A percentile compares a stretch with the other conserved stretches of the same genome.
These are phyloP conservation scores for Ogataea henricii DNA, from an alignment of 805 yeast genomes.

Conservation along the genomic window DNA sequence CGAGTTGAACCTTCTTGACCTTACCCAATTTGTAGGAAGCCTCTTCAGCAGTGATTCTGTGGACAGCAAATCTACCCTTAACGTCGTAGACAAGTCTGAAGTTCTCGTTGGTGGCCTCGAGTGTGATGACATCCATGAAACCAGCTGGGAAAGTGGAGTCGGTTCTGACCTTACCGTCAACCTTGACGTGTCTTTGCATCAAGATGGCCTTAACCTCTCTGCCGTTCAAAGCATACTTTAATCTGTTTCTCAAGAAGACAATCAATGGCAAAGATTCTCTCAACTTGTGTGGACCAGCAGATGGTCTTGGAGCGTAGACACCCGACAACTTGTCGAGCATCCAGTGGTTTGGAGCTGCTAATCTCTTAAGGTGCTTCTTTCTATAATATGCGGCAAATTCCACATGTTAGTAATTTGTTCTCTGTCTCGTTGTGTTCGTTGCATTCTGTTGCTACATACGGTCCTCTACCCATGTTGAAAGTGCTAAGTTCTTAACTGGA, in stretches of 20 bases:
- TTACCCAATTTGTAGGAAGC: slow-evolving; percentile 97
- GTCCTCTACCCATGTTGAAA: slow-evolving; percentile 75
- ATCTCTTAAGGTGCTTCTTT: slow-evolving; percentile 99
- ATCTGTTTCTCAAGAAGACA: slow-evolving; percentile 96
- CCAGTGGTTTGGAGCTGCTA: slow-evolving; percentile 99
- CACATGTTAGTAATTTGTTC: slow-evolving; percentile 1
- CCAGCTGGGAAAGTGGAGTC: slow-evolving; percentile 99
- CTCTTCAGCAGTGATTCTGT: slow-evolving; percentile 99
- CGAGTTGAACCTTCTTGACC: slow-evolving; percentile 97
- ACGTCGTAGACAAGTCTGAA: slow-evolving; percentile 98
- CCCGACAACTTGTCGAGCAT: slow-evolving; percentile 99
- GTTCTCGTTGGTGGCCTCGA: slow-evolving; percentile 99
- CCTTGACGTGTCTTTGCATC: slow-evolving; percentile 98
- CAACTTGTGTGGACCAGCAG: slow-evolving; percentile 99
- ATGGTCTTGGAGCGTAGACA: slow-evolving; percentile 99
- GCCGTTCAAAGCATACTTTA: slow-evolving; percentile 98
- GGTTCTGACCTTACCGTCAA: slow-evolving; percentile 99
- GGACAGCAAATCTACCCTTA: slow-evolving; percentile 99
- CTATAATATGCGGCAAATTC: slow-evolving; percentile 39
- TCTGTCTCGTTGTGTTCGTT: background rate
- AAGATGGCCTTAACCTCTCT: slow-evolving; percentile 98
- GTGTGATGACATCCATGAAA: slow-evolving; percentile 97
- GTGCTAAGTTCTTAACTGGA: slow-evolving; percentile 11
- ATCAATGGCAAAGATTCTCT: slow-evolving; percentile 97
- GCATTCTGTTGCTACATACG: slow-evolving; percentile 45